A percentile compares a stretch with the other conserved stretches of the same genome.
These are phyloP conservation scores for Cyclotella sp. DNA, from an alignment of 108 stramenopile genomes.

Conservation along the genomic window DNA sequence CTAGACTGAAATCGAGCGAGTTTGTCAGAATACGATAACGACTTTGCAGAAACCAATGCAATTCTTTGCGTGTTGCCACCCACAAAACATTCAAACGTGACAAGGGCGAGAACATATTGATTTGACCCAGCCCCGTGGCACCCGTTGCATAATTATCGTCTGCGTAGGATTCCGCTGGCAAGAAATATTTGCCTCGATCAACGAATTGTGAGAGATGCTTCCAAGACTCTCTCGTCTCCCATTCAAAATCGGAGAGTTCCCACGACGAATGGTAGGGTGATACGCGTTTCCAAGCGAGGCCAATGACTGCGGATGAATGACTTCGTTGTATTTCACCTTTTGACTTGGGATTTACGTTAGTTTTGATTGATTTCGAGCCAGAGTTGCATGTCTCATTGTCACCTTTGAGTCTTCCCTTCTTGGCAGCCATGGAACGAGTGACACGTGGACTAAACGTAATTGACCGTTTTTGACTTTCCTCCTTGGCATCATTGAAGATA, in stretches of 20 bases:
- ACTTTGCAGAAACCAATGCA: conserved; percentile 76
- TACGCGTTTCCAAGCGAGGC: conserved; percentile 43
- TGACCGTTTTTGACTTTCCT: neutral
- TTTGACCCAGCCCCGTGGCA: conserved; percentile 19
- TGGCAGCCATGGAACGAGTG: conserved; percentile 45
- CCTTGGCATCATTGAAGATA: neutral
- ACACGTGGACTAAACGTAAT: conserved; percentile 38
- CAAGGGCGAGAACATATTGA: conserved; percentile 39
- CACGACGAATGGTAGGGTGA: conserved; percentile 30
- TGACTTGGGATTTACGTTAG: neutral
- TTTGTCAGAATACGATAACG: conserved; percentile 62
- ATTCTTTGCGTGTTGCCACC: conserved; percentile 55
- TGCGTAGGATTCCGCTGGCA: conserved; percentile 22
- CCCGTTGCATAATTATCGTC: neutral
- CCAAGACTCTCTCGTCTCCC: conserved; percentile 55
- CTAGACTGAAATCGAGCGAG: conserved; percentile 19
- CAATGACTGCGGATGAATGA: conserved; percentile 24
- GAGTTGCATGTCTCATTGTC: neutral
- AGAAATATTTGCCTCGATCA: conserved; percentile 33
- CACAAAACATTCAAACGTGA: conserved; percentile 73
- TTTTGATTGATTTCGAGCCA: neutral
- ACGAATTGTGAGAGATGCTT: conserved; percentile 51
- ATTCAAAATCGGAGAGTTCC: conserved; percentile 15
- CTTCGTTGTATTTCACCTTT: neutral
- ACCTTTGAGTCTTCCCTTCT: neutral